Percentiles rank a stretch among this genome's conserved stretches.
Evolutionary conservation across 2,329 filamentous ascomycete genomes (phyloP).

Genomic region (Helminthosporium solani): DNA sequence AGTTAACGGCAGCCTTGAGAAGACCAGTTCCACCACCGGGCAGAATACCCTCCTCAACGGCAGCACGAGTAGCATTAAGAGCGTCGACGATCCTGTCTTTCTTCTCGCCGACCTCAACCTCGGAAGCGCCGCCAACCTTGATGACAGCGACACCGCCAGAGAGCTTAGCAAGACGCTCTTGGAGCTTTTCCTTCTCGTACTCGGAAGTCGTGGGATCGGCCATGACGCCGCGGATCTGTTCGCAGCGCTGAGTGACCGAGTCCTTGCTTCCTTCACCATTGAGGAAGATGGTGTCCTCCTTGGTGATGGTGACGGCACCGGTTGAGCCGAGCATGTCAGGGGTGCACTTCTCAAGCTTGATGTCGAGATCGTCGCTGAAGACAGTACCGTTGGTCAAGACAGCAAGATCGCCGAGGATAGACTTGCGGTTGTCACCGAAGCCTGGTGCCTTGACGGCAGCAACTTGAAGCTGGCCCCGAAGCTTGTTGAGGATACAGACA

Average conservation of each 20-base stretch:
- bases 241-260: conserved; percentile 87
- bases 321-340: conserved; percentile 95
- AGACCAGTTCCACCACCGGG: conserved; percentile 97
- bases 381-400: conserved; percentile 96
- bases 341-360: conserved; percentile 98
- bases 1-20: conserved; percentile 93
- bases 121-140: conserved; percentile 95
- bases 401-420: conserved; percentile 93
- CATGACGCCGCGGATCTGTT: conserved; percentile 98
- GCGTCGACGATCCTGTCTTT: conserved; percentile 99
- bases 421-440: conserved; percentile 99
- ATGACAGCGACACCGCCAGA: conserved; percentile 99
- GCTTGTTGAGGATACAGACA: conserved; percentile 99
- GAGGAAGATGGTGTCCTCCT: conserved; percentile 98
- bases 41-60: conserved; percentile 98
- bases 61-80: conserved; percentile 94
- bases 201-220: conserved; percentile 90
- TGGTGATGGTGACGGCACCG: conserved; percentile 98
- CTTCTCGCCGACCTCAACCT: conserved; percentile 99
- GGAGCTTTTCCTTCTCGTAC: conserved; percentile 99
- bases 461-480: conserved; percentile 98
- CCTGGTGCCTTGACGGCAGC: conserved; percentile 98
- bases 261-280: conserved; percentile 98
- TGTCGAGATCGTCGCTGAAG: conserved; percentile 96
- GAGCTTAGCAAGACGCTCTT: conserved; percentile 98